Base-by-base conservation (phyloP, 2,329 filamentous ascomycete genomes). In the Neonectria neomacrospora region DNA sequence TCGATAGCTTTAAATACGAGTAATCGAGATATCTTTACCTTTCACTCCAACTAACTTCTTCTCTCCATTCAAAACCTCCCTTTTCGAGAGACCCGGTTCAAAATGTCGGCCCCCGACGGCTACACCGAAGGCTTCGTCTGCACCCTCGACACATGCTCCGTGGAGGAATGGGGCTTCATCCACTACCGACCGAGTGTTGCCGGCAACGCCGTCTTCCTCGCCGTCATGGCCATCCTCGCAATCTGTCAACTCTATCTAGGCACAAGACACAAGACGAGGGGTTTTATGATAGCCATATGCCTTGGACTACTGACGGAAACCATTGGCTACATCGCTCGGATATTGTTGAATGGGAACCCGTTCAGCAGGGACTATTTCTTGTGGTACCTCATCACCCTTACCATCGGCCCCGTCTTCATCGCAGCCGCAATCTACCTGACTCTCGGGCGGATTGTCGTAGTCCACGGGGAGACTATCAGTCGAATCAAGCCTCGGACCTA, bases 321-420 rank as follows among this genome's bases (percentile, higher is more conserved):
- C 0, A 41, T 70, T 16, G 71, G 71, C 0, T 73, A 73, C 58
- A 32, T 70, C 37, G 59, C 65, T 3, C 64, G 70, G 2, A 48
- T 70, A 0, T 57, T 70, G 3, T 26, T 72, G 58, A 65, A 66
- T 14, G 58, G 65, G 28, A 71, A 67, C 55, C 64, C 58, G 30
- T 71, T 60, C 14, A 64, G 51, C 16, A 47, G 65, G 23, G 50
- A 67, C 32, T 66, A 67, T 44, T 69, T 69, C 9, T 44, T 69
- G 32, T 64, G 64, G 34, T 65, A 69, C 18, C 63, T 69, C 2
- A 63, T 69, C 26, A 67, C 64, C 22, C 61, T 73, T 12, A 73
- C 70, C 3, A 73, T 73, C 42, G 71, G 69, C 2, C 71, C 71
- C 2, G 71, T 68, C 41, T 72, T 72, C 39, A 67, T 73, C 26